Conservation (phyloP, 2,329 filamentous ascomycete genomes). For the Ascosphaera apis region DNA sequence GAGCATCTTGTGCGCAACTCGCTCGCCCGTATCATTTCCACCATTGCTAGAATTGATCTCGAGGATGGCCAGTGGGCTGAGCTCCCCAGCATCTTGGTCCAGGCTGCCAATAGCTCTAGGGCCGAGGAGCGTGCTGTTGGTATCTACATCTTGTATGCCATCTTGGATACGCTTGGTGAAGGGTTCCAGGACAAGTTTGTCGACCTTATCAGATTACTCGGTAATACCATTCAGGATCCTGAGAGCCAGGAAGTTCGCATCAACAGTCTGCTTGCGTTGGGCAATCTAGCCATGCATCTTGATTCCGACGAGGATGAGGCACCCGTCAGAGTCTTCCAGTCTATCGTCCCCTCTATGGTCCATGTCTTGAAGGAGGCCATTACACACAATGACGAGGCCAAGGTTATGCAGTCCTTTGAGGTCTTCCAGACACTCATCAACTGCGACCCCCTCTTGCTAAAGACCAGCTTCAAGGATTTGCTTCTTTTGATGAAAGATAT, state of each 20-base stretch:
- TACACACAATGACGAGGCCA: constrained; percentile 59
- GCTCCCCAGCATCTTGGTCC: constrained; percentile 54
- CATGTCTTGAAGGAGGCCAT: constrained; percentile 69
- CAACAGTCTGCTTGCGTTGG: constrained; percentile 81
- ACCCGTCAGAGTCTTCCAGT: constrained; percentile 51
- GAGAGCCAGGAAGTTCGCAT: constrained; percentile 81
- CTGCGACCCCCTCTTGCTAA: constrained; percentile 66
- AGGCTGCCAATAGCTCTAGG: constrained; percentile 51
- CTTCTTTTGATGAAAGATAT: constrained; percentile 87
- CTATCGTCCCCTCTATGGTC: constrained; percentile 69
- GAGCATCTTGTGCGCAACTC: constrained; percentile 61
- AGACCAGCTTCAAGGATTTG: constrained; percentile 69
- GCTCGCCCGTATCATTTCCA: constrained; percentile 65
- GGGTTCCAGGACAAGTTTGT: constrained; percentile 60
- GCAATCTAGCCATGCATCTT: constrained; percentile 66
- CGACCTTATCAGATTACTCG: constrained; percentile 63
- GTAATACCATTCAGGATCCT: constrained; percentile 68
- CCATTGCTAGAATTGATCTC: constrained; percentile 68
- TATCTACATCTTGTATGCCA: constrained; percentile 78
- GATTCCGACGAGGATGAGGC: constrained; percentile 66
- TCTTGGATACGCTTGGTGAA: constrained; percentile 70
- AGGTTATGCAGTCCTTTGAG: constrained; percentile 75
- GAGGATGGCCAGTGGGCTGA: constrained; percentile 69
- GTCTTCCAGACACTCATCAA: constrained; percentile 89
- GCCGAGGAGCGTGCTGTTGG: constrained; percentile 70